Percentiles rank a stretch among this genome's conserved stretches.
phyloP scores from a whole-genome alignment of 192 early-diverging fungal species.

The Coemansia sp. region DNA sequence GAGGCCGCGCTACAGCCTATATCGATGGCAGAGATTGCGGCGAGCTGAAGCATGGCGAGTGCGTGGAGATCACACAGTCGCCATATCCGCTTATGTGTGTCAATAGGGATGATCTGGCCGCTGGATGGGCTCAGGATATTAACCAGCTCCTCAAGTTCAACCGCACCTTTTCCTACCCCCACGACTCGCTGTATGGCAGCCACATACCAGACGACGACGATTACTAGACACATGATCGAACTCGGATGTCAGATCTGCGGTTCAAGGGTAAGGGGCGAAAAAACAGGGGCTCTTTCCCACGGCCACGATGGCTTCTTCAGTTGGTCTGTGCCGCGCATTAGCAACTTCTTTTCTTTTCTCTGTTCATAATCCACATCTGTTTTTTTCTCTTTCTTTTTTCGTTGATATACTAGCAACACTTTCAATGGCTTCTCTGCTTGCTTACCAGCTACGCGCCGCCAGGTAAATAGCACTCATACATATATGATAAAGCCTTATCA shows the following conservation, averaged over 20 bases:
- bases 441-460: slow-evolving; percentile 18
- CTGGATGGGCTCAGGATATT: slow-evolving; percentile 81
- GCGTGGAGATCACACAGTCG: slow-evolving; percentile 57
- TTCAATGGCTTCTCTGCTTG: slow-evolving; percentile 12
- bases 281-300: slow-evolving; percentile 4
- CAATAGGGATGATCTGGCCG: slow-evolving; percentile 60
- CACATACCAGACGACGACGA: neutral
- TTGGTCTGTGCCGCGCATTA: neutral
- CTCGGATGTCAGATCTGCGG: neutral
- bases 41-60: slow-evolving; percentile 66
- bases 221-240: neutral
- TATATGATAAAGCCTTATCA: neutral
- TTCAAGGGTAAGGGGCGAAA: neutral
- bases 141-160: slow-evolving; percentile 88
- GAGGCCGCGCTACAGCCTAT: slow-evolving; percentile 68
- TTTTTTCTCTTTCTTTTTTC: neutral
- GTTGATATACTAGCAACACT: neutral
- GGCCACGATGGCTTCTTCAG: neutral
- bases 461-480: slow-evolving; percentile 8
- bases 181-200: slow-evolving; percentile 39
- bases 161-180: slow-evolving; percentile 57
- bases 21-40: slow-evolving; percentile 77
- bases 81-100: slow-evolving; percentile 77
- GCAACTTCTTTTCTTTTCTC: slow-evolving; percentile 1
- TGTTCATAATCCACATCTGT: neutral